These are phyloP conservation scores for Leccinellum albellum DNA, from an alignment of 768 basidiomycete species.

Conservation along the genomic window DNA sequence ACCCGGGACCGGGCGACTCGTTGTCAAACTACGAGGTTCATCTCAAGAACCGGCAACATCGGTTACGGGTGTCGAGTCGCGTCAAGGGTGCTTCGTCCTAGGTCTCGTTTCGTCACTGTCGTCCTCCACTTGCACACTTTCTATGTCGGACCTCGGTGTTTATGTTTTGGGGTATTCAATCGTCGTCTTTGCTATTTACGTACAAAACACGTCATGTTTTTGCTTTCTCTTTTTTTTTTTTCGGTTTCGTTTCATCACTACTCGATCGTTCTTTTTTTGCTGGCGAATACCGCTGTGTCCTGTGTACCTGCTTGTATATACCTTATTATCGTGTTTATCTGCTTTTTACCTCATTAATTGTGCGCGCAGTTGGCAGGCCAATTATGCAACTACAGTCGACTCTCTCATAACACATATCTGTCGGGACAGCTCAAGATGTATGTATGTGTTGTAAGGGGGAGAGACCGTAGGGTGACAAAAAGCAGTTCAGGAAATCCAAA, in stretches of 20 bases:
- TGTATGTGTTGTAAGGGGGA: too few species aligned
- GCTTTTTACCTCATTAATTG: too few species aligned
- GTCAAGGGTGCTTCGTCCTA: conserved; percentile 20
- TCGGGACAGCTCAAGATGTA: too few species aligned
- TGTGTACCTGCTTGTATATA: conserved; percentile 34
- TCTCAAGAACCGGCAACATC: conserved; percentile 79
- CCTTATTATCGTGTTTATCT: conserved; percentile 36
- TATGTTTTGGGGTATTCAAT: conserved; percentile 3
- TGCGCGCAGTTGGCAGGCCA: too few species aligned
- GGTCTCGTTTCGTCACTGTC: neutral
- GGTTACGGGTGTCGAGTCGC: conserved; percentile 67
- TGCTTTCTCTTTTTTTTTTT: neutral
- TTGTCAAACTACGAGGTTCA: conserved; percentile 91
- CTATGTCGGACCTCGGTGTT: conserved; percentile 11
- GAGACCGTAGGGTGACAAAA: too few species aligned
- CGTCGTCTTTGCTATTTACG: conserved; percentile 11
- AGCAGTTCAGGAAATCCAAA: too few species aligned
- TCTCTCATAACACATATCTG: too few species aligned
- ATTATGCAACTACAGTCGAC: too few species aligned
- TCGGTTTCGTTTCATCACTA: neutral
- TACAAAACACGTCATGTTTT: conserved; percentile 9
- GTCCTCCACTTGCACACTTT: neutral
- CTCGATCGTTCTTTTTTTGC: conserved; percentile 9
- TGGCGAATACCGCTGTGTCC: conserved; percentile 18
- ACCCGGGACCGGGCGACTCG: conserved; percentile 84